A percentile compares a stretch with the other conserved stretches of the same genome.
These are phyloP conservation scores for Trichomonascaceae sp. DNA, from an alignment of 1,139 yeast genomes.

Conservation along the genomic window DNA sequence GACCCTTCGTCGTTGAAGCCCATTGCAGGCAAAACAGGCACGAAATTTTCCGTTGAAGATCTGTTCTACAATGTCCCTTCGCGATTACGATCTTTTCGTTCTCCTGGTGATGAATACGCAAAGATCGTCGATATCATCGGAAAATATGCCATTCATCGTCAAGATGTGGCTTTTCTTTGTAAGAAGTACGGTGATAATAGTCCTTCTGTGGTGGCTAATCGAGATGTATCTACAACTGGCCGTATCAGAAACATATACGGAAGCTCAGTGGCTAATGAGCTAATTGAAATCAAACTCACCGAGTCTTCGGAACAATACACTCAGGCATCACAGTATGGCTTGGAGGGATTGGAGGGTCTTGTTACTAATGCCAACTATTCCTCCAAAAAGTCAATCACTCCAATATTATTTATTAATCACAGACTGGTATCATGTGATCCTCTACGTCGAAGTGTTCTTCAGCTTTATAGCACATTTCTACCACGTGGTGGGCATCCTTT, in stretches of 20 bases:
- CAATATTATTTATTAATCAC: constrained; percentile 72
- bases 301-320: not conserved
- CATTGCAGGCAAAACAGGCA: constrained; percentile 82
- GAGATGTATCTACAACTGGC: constrained; percentile 39
- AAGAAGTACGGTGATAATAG: constrained; percentile 61
- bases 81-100: constrained; percentile 58
- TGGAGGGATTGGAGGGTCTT: constrained; percentile 45
- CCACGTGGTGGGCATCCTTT: constrained; percentile 83
- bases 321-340: constrained; percentile 37
- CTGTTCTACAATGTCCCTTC: constrained; percentile 85
- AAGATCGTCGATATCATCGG: constrained; percentile 79
- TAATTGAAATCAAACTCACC: constrained; percentile 37
- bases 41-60: constrained; percentile 81
- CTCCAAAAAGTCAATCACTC: constrained; percentile 59
- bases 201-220: constrained; percentile 22
- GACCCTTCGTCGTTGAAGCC: constrained; percentile 44
- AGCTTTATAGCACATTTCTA: constrained; percentile 58
- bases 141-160: constrained; percentile 72
- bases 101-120: constrained; percentile 68
- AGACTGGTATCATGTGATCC: constrained; percentile 83
- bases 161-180: constrained; percentile 66
- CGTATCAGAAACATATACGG: constrained; percentile 74
- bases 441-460: constrained; percentile 58
- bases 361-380: constrained; percentile 68
- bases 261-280: constrained; percentile 56